Evolutionary conservation across 805 yeast species (phyloP), one percentile per base, ranked within the genome.

Genomic region (Diddensiella caesifluorescens): DNA sequence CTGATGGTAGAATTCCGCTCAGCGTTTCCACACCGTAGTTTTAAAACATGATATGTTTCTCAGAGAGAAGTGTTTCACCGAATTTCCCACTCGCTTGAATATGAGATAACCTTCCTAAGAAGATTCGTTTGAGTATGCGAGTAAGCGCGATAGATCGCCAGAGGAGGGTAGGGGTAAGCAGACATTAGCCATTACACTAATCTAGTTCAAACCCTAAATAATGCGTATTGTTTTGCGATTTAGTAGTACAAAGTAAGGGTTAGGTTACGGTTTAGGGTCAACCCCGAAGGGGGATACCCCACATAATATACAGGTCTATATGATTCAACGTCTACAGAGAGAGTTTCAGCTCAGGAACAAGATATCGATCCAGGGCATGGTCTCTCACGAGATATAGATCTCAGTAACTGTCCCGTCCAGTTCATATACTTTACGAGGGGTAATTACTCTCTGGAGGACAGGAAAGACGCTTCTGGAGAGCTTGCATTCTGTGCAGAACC

Each of bases 11-110:
- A 9, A 23, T 7, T 19, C 47, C 41, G 50, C 50, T 31, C 45
- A 35, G 31, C 51, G 51, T 38, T 47, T 48, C 53, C 49, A 41
- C 51, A 46, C 36, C 28, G 41, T 28, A 19, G 45, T 46, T 44
- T 41, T 41, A 39, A 41, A 36, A 42, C 40, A 39, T 34, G 29
- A 2, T n/a, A 4, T 35, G 49, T 39, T n/a, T 38, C 31, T 30
- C 40, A 33, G 51, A 42, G 47, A 41, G 49, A 49, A 39, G 53
- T 45, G 51, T 32, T 44, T 35, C 53, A 49, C 53, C 53, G 53
- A 49, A 49, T 49, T 49, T 49, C 53, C 53, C 53, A 49, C 53
- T 48, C 51, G 51, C 49, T 23, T 26, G 4, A 15, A 26, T 37
- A 27, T 15, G 18, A 27, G 35, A 34, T 12, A 19, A 27, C 22